Conservation (phyloP, 495 filamentous ascomycete genomes). For the Aspergillus taichungensis region DNA sequence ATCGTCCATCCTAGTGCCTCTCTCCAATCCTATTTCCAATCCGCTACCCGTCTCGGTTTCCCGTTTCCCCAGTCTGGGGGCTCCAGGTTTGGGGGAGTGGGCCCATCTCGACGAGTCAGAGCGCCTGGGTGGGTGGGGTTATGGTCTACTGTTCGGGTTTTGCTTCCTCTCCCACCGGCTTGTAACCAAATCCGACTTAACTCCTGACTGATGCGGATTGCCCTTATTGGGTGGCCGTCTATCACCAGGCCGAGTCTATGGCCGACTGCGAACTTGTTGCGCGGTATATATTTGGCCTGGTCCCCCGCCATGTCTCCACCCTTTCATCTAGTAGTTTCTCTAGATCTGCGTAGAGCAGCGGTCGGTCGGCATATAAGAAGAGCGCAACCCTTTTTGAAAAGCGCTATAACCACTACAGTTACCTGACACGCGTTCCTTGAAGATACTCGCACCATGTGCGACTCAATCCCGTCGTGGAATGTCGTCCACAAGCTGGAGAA, state of each 20-base stretch:
- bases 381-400: no score
- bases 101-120: no score
- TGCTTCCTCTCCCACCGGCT: conserved; percentile 9
- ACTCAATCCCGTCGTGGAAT: conserved; percentile 45
- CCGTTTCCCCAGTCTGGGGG: no score
- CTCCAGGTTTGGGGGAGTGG: background rate
- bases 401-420: background rate
- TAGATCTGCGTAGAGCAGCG: no score
- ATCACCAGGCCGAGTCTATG: no score
- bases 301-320: no score
- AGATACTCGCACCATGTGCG: conserved; percentile 26
- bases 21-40: background rate
- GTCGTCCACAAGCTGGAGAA: conserved; percentile 55
- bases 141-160: background rate
- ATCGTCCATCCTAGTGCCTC: no score
- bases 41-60: no score
- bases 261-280: no score
- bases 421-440: background rate
- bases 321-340: no score
- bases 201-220: background rate
- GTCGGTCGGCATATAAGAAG: background rate
- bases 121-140: no score
- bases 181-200: conserved; percentile 15
- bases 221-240: background rate
- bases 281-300: no score